phyloP scores from a whole-genome alignment of 805 yeast genomes.

The Candida easanensis region DNA sequence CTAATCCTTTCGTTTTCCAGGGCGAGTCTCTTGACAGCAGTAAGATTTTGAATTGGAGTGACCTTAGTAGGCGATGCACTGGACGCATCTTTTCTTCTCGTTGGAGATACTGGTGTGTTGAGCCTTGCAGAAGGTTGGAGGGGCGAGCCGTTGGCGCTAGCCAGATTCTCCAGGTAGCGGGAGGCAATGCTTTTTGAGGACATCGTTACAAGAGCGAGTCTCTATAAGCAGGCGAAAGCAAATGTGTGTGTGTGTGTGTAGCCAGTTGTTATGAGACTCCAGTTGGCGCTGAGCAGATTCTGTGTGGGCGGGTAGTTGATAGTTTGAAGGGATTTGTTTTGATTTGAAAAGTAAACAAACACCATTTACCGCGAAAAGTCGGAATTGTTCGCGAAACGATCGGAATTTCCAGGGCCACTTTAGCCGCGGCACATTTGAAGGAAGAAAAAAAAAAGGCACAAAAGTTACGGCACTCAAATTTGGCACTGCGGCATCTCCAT shows the following conservation, averaged over 20 bases:
- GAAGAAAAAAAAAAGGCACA: no score
- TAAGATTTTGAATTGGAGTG: not conserved
- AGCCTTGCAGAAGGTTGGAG: conserved; percentile 19
- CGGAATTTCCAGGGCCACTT: no score
- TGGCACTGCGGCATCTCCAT: no score
- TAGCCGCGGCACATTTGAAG: no score
- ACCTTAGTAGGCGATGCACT: not conserved
- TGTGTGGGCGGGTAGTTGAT: not conserved
- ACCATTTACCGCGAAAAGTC: not conserved
- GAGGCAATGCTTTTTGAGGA: conserved; percentile 24
- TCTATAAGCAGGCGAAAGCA: not conserved
- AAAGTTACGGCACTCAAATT: no score
- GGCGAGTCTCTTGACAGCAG: conserved; percentile 9
- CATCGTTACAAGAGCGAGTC: conserved; percentile 1
- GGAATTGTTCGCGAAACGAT: no score
- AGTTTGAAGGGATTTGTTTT: conserved; percentile 11
- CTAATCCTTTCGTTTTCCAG: conserved; percentile 13
- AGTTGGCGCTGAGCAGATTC: not conserved
- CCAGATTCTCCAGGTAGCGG: conserved; percentile 26
- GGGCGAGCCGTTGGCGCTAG: conserved; percentile 12
- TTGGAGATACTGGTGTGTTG: conserved; percentile 10
- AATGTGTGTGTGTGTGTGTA: not conserved
- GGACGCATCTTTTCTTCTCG: not conserved
- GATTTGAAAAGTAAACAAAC: conserved; percentile 15
- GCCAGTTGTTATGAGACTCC: not conserved